Conservation (phyloP, 2,329 filamentous ascomycete species). For the Cercospora citrullina region DNA sequence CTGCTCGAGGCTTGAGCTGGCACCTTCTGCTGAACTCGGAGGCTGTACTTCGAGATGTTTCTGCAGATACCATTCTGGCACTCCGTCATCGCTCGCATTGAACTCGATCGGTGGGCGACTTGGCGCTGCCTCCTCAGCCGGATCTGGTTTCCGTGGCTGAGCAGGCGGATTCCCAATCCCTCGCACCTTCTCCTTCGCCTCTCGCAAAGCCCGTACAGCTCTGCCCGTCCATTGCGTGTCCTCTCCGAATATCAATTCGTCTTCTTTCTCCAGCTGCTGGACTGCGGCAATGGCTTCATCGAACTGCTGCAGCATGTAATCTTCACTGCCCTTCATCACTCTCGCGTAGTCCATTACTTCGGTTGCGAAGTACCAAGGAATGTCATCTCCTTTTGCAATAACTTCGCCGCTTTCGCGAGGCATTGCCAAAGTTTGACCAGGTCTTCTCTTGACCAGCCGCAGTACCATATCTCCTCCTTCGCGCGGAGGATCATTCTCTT, state of each 20-base stretch:
- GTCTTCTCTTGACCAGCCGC: constrained; percentile 76
- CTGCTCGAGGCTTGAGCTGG: constrained; percentile 35
- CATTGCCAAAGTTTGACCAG: constrained; percentile 80
- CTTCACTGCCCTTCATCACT: constrained; percentile 89
- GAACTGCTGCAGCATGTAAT: constrained; percentile 82
- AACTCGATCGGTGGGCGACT: constrained; percentile 48
- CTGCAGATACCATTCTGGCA: constrained; percentile 53
- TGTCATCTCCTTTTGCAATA: constrained; percentile 67
- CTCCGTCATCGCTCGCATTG: constrained; percentile 47
- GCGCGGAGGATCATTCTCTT: constrained; percentile 76
- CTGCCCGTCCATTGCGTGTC: constrained; percentile 91
- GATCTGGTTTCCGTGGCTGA: constrained; percentile 51
- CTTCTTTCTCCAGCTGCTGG: constrained; percentile 75
- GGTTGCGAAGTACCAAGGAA: constrained; percentile 93
- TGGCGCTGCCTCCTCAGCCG: constrained; percentile 37
- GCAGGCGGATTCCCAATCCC: constrained; percentile 67
- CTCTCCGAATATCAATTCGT: constrained; percentile 88
- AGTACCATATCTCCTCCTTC: constrained; percentile 89
- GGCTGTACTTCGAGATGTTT: constrained; percentile 27
- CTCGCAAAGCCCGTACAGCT: constrained; percentile 71
- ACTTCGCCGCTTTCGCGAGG: constrained; percentile 78
- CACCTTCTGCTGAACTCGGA: neutral
- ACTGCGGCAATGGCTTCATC: constrained; percentile 76
- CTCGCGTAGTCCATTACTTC: constrained; percentile 93
- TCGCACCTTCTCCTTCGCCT: constrained; percentile 72